Evolutionary conservation across 1,139 yeast species (phyloP), one percentile per base, ranked within the genome.

Genomic region (Taphrina confusa): DNA sequence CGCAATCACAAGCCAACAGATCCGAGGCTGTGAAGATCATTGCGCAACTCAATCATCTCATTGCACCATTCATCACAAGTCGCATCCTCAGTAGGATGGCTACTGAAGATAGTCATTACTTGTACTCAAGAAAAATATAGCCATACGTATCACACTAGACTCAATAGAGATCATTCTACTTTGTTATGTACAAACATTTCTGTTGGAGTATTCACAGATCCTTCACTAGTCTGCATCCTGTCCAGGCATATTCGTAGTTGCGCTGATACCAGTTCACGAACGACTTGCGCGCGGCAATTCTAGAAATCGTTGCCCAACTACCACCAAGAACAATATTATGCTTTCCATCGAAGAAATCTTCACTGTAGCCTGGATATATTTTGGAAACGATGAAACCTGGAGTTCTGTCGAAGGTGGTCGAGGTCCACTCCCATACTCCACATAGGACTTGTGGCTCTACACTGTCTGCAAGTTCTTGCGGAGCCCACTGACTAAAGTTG

Each of bases 401-500:
- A 8, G 63, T 58, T 9, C 49, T 39, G 2, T 51, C 60, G 18
- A 66, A 61, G 5, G 54, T 57, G 11, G 67, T 57, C 39, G 61
- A 54, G 2, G 68, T 65, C 68, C 68, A 66, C 46, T 66, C 68
- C 65, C 66, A 66, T 2, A 62, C 66, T 9, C 68, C 68, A 57
- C 52, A 56, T 4, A 50, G 30, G 14, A 64, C 65, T 18, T 64
- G 64, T 1, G 59, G 28, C 14, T 55, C 12, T 25, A 12, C 36
- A 14, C 39, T 16, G 8, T 47, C 52, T 11, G 36, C 18, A 14
- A 63, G 14, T 3, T 63, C 23, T 3, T 34, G 22, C 3, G 68
- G 68, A 45, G 51, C 60, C 67, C 67, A 66, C 31, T 46, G 57
- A 44, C 55, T 57, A 37, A 66, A 65, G n/a, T 63, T 65, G 16